Percentiles rank a stretch among this genome's conserved stretches.
phyloP scores from a whole-genome alignment of 2,329 filamentous ascomycete species.

The Emergomyces orientalis region DNA sequence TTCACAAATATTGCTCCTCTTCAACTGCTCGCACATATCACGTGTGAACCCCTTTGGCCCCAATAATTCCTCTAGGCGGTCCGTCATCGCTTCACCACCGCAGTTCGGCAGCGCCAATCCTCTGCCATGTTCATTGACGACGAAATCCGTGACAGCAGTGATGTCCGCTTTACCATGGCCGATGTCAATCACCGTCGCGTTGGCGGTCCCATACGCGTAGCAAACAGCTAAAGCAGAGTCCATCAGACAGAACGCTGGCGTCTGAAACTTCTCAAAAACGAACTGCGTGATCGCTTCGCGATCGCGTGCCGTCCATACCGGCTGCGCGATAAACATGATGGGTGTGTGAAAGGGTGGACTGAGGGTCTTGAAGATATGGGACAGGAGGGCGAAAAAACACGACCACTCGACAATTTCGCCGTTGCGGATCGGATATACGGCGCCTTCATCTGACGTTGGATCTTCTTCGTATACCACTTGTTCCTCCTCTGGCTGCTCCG shows the following conservation, averaged over 20 bases:
- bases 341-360: constrained; percentile 91
- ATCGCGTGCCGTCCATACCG: constrained; percentile 81
- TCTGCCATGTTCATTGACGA: constrained; percentile 60
- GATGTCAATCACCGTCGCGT: constrained; percentile 80
- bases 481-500: constrained; percentile 30
- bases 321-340: constrained; percentile 80
- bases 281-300: constrained; percentile 84
- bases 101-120: constrained; percentile 55
- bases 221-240: constrained; percentile 76
- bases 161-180: constrained; percentile 89
- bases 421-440: constrained; percentile 73
- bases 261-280: constrained; percentile 95
- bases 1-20: constrained; percentile 54
- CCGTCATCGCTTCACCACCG: constrained; percentile 81
- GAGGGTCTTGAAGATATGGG: constrained; percentile 80
- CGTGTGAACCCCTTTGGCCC: constrained; percentile 46
- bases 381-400: constrained; percentile 85
- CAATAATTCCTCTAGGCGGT: constrained; percentile 59
- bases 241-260: constrained; percentile 81
- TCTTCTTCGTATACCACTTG: constrained; percentile 74
- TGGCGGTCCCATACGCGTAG: constrained; percentile 70
- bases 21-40: constrained; percentile 58
- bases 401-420: constrained; percentile 84
- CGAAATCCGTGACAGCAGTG: constrained; percentile 76
- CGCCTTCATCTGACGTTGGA: constrained; percentile 75